These are phyloP conservation scores for Ogataea polymorpha DNA, from an alignment of 805 yeast genomes.

Conservation along the genomic window DNA sequence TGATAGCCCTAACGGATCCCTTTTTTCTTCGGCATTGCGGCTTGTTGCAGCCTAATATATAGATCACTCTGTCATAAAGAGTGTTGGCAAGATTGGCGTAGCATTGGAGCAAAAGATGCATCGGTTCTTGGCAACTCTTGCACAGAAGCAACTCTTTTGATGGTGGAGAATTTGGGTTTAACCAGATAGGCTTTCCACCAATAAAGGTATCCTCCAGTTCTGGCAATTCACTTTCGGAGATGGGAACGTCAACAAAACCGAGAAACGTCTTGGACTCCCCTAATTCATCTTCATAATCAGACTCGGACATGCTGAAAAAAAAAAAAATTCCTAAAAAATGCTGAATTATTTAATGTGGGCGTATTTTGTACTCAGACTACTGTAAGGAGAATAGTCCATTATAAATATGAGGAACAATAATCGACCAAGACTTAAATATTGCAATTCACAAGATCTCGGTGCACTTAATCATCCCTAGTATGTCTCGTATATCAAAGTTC, in stretches of 20 bases:
- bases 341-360: no score
- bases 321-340: not conserved
- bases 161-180: slow-evolving; percentile 59
- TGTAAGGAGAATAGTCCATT: no score
- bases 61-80: slow-evolving; percentile 75
- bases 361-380: no score
- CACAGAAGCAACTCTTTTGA: slow-evolving; percentile 53
- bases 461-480: slow-evolving; percentile 31
- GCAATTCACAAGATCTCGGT: slow-evolving; percentile 25
- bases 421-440: not conserved
- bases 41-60: slow-evolving; percentile 71
- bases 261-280: slow-evolving; percentile 41
- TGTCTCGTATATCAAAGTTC: slow-evolving; percentile 63
- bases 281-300: slow-evolving; percentile 11
- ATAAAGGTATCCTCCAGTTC: slow-evolving; percentile 67
- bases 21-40: slow-evolving; percentile 62
- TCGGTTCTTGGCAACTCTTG: slow-evolving; percentile 55
- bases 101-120: slow-evolving; percentile 75
- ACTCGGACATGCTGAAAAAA: slow-evolving; percentile 9
- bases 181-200: slow-evolving; percentile 79
- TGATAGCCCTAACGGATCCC: slow-evolving; percentile 71
- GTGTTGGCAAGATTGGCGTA: slow-evolving; percentile 73
- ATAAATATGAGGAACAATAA: not conserved
- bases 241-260: slow-evolving; percentile 66
- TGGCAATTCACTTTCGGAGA: slow-evolving; percentile 44